These are phyloP conservation scores for Pleurotus pulmonarius DNA, from an alignment of 768 basidiomycete genomes.

Conservation along the genomic window DNA sequence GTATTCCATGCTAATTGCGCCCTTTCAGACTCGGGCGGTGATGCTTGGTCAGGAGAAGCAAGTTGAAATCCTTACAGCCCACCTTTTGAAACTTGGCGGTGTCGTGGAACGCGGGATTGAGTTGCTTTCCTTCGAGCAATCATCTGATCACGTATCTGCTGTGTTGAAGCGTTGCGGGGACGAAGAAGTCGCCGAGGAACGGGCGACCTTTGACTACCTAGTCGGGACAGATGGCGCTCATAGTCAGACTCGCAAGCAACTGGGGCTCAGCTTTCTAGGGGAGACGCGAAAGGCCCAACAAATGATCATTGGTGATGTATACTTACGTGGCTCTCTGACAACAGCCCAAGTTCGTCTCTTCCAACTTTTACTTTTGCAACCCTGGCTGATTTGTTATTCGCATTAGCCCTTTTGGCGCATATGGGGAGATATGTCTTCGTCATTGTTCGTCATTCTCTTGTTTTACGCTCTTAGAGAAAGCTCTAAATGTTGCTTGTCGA, in stretches of 20 bases:
- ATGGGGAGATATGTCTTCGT: slow-evolving; percentile 36
- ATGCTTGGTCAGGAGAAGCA: slow-evolving; percentile 18
- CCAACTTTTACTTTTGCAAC: slow-evolving; percentile 25
- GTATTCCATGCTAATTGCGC: background rate
- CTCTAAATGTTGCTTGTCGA: background rate
- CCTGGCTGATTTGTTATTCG: slow-evolving; percentile 24
- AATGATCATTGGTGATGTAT: slow-evolving; percentile 33
- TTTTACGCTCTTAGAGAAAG: background rate
- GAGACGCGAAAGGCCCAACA: slow-evolving; percentile 26
- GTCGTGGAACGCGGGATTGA: slow-evolving; percentile 32
- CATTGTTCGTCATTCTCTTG: slow-evolving; percentile 22
- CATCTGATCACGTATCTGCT: slow-evolving; percentile 23
- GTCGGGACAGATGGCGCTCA: slow-evolving; percentile 40
- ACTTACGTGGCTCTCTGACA: slow-evolving; percentile 29
- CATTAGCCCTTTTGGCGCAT: slow-evolving; percentile 39
- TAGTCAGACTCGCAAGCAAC: slow-evolving; percentile 32
- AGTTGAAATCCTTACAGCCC: slow-evolving; percentile 27
- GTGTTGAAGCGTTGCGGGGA: slow-evolving; percentile 17
- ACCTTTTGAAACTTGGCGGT: slow-evolving; percentile 18
- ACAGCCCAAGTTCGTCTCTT: background rate
- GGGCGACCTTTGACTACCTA: slow-evolving; percentile 24
- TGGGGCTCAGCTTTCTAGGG: slow-evolving; percentile 39
- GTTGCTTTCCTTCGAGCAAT: slow-evolving; percentile 28
- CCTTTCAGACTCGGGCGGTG: slow-evolving; percentile 10
- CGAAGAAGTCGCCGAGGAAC: slow-evolving; percentile 21